A percentile compares a stretch with the other conserved stretches of the same genome.
phyloP scores from a whole-genome alignment of 495 filamentous ascomycete genomes.

The Neurospora sp. region DNA sequence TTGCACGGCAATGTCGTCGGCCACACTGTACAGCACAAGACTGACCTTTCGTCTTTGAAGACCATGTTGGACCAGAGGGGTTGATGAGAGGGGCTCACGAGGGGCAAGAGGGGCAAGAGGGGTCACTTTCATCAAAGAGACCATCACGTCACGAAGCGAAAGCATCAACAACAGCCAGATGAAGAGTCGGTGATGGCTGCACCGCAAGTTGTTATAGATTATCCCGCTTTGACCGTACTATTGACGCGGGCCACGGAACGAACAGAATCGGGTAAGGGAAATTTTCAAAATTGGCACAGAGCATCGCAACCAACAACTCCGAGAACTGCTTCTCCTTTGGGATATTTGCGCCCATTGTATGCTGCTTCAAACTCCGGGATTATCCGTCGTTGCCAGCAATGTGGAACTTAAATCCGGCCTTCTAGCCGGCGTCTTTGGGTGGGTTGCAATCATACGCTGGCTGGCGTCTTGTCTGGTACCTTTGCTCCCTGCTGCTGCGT shows the following conservation, averaged over 20 bases:
- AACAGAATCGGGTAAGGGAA: background rate
- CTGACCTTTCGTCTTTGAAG: background rate
- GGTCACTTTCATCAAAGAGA: background rate
- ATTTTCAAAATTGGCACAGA: background rate
- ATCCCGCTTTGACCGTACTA: background rate
- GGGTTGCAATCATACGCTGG: background rate
- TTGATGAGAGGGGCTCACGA: background rate
- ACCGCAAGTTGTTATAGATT: background rate
- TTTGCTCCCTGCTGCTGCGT: background rate
- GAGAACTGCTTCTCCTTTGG: background rate
- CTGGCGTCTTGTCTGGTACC: background rate
- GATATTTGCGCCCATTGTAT: background rate
- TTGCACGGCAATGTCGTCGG: background rate
- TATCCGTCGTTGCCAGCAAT: background rate
- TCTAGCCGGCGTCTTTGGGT: background rate
- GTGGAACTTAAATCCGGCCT: background rate
- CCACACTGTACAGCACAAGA: background rate
- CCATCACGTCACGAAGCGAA: background rate
- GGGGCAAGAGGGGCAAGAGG: background rate
- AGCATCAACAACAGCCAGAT: background rate
- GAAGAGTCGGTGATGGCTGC: background rate
- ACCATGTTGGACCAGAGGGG: background rate
- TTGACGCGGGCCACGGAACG: background rate
- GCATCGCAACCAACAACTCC: background rate
- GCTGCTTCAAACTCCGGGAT: background rate